Evolutionary conservation across 345 rosid genomes (phyloP).

Genomic region (Lenwebbia sp.): DNA sequence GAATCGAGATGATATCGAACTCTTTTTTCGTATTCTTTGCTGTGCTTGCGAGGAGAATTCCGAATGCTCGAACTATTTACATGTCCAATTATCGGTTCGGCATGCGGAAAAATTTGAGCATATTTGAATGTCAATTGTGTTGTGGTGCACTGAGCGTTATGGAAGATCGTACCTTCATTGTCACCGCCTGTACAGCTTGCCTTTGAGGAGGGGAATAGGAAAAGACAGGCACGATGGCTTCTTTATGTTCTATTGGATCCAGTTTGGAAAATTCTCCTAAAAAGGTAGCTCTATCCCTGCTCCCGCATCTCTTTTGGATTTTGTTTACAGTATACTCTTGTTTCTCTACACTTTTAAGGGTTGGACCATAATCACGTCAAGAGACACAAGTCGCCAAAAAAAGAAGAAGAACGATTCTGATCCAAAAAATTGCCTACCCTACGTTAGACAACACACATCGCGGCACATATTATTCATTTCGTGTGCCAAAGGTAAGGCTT

Average conservation of each 20-base stretch:
- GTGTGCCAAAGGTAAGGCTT: no score
- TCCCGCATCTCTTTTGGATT: no score
- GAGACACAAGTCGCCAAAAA: no score
- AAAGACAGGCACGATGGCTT: neutral
- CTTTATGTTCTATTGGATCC: neutral
- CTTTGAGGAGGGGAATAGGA: neutral
- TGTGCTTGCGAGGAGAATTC: neutral
- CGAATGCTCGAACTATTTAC: neutral
- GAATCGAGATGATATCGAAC: rapidly evolving
- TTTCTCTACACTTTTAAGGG: no score
- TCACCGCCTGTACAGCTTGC: neutral
- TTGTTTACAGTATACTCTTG: no score
- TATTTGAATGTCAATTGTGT: neutral
- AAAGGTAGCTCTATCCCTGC: no score
- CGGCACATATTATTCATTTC: no score
- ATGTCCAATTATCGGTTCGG: neutral
- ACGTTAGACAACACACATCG: no score
- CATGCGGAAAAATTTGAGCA: neutral
- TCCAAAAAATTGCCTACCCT: no score
- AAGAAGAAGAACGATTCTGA: no score
- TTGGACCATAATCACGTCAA: no score
- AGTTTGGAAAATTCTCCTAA: neutral
- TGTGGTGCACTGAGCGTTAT: neutral
- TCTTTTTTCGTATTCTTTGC: neutral
- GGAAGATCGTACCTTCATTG: neutral